Conservation (phyloP, 371 early-diverging fungal genomes). For the Mucor plumbeus region DNA sequence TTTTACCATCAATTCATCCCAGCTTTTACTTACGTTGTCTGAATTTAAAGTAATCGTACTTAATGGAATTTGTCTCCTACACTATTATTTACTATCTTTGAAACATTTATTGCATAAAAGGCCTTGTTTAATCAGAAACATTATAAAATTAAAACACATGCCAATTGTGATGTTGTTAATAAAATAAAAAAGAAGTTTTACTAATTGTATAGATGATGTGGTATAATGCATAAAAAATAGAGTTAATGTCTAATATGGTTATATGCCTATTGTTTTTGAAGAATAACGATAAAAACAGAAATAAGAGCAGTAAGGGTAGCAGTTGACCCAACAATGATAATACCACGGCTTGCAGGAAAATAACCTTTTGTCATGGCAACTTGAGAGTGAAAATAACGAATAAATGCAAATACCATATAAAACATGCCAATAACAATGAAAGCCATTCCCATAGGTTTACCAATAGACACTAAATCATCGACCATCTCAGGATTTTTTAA, state of each 20-base stretch:
- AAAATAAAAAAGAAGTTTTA: too few species aligned
- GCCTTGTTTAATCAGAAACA: too few species aligned
- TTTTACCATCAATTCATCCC: too few species aligned
- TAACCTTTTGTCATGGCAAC: slow-evolving; percentile 66
- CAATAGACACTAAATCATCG: slow-evolving; percentile 18
- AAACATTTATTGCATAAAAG: too few species aligned
- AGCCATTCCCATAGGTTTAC: slow-evolving; percentile 50
- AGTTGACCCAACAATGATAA: slow-evolving; percentile 52
- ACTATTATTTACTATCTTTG: too few species aligned
- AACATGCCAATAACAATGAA: slow-evolving; percentile 69
- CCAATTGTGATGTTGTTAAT: too few species aligned
- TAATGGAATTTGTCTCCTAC: too few species aligned
- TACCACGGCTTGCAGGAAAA: slow-evolving; percentile 75
- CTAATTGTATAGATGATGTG: not conserved
- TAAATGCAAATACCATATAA: slow-evolving; percentile 65
- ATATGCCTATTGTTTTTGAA: slow-evolving; percentile 14
- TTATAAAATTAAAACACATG: too few species aligned
- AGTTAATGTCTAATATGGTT: too few species aligned
- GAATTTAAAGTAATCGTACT: too few species aligned
- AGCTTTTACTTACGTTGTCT: too few species aligned
- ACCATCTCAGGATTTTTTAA: not conserved
- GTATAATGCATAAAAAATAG: not conserved
- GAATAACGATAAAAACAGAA: slow-evolving; percentile 11
- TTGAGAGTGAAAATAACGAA: slow-evolving; percentile 79
- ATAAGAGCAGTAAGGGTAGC: slow-evolving; percentile 45